Conservation (phyloP, 2,329 filamentous ascomycete species). For the Corinectria fuckeliana region DNA sequence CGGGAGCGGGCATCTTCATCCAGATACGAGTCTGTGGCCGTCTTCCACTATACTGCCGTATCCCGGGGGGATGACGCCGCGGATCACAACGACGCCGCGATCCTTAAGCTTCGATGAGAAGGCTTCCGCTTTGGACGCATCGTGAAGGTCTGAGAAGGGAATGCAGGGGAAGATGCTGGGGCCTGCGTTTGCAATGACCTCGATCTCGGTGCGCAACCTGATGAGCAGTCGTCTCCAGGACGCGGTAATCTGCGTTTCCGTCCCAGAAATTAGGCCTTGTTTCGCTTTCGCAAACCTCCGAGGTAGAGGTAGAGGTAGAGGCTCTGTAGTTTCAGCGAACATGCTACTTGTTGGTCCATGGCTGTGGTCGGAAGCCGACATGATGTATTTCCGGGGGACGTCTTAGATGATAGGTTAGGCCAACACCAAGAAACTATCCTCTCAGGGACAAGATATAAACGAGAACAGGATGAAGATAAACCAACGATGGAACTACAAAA, state of each 20-base stretch:
- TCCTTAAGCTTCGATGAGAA: slow-evolving; percentile 40
- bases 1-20: slow-evolving; percentile 51
- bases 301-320: slow-evolving; percentile 46
- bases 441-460: background rate
- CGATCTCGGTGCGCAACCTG: slow-evolving; percentile 46
- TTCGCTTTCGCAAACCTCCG: slow-evolving; percentile 53
- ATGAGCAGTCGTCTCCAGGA: slow-evolving; percentile 50
- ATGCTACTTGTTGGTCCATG: slow-evolving; percentile 37
- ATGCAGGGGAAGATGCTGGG: slow-evolving; percentile 50
- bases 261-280: slow-evolving; percentile 45
- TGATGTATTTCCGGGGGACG: slow-evolving; percentile 1
- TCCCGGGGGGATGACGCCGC: slow-evolving; percentile 40
- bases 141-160: slow-evolving; percentile 47
- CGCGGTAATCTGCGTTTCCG: slow-evolving; percentile 44
- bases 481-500: background rate
- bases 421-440: background rate
- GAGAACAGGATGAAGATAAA: background rate
- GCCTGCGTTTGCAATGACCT: slow-evolving; percentile 40
- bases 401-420: background rate
- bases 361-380: slow-evolving; percentile 25
- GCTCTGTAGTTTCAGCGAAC: slow-evolving; percentile 36
- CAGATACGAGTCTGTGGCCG: slow-evolving; percentile 59
- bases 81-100: slow-evolving; percentile 42
- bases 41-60: slow-evolving; percentile 53
- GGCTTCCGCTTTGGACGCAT: slow-evolving; percentile 29